phyloP scores from a whole-genome alignment of 768 basidiomycete species.

The Podaxis sp. region DNA sequence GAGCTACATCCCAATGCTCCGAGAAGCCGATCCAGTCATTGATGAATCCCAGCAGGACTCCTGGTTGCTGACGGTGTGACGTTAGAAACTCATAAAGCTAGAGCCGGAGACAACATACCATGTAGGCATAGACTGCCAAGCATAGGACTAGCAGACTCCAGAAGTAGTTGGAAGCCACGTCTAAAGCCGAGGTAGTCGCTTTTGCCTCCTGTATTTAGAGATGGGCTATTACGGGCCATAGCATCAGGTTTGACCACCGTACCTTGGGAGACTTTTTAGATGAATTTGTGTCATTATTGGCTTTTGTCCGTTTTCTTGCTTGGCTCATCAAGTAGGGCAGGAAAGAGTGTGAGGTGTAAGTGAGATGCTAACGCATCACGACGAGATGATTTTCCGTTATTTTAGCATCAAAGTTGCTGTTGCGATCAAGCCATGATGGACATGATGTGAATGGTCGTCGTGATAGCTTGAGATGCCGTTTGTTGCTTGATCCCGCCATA shows the following conservation, averaged over 20 bases:
- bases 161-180: slow-evolving; percentile 3
- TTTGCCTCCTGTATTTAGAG: background rate
- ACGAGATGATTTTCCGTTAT: slow-evolving; percentile 1
- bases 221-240: background rate
- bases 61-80: slow-evolving; percentile 15
- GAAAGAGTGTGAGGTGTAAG: background rate
- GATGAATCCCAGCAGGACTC: slow-evolving; percentile 25
- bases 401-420: slow-evolving; percentile 1
- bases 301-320: slow-evolving; percentile 1
- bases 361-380: slow-evolving; percentile 1
- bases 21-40: slow-evolving; percentile 42
- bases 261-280: background rate
- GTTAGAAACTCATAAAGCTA: background rate
- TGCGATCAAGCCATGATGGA: background rate
- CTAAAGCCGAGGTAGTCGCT: background rate
- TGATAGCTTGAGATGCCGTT: too few species aligned
- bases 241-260: background rate
- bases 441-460: background rate
- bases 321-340: background rate
- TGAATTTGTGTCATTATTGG: background rate
- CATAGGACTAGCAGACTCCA: slow-evolving; percentile 11
- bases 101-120: slow-evolving; percentile 5
- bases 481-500: too few species aligned
- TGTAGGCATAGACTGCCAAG: slow-evolving; percentile 12
- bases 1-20: slow-evolving; percentile 35